Evolutionary conservation across 116 monocot genomes (phyloP).

Genomic region (Trichopus zeylanicus): DNA sequence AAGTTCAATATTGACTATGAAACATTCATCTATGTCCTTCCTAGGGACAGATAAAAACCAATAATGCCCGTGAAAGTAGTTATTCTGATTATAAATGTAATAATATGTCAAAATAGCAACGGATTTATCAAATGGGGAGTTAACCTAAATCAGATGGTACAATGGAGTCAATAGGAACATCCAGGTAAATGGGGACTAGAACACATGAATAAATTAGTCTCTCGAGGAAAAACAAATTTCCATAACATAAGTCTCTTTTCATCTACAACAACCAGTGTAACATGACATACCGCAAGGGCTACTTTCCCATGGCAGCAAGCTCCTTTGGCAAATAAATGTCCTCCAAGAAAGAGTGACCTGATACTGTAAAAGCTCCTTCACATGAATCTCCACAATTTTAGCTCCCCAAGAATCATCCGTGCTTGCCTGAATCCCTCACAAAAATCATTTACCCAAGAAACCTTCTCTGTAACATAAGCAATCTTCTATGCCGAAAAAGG

Average conservation of each 20-base stretch:
- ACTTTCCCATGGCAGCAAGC: constrained; percentile 1
- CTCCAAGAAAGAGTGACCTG: not conserved
- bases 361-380: not conserved
- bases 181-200: not conserved
- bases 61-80: not conserved
- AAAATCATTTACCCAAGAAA: constrained; percentile 1
- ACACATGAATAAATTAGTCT: constrained; percentile 12
- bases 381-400: not conserved
- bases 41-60: not conserved
- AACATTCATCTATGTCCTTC: not conserved
- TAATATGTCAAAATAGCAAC: not conserved
- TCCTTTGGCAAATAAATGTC: constrained; percentile 1
- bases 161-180: not conserved
- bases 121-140: not conserved
- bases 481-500: not conserved
- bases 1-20: no score
- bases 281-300: constrained; percentile 1
- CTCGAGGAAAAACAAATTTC: not conserved
- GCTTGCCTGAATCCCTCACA: constrained; percentile 5
- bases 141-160: constrained; percentile 3
- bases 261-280: not conserved
- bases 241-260: not conserved
- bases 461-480: not conserved
- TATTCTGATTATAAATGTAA: not conserved
- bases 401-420: constrained; percentile 4